phyloP scores from a whole-genome alignment of 2,329 filamentous ascomycete genomes.

The Lachnellula occidentalis region DNA sequence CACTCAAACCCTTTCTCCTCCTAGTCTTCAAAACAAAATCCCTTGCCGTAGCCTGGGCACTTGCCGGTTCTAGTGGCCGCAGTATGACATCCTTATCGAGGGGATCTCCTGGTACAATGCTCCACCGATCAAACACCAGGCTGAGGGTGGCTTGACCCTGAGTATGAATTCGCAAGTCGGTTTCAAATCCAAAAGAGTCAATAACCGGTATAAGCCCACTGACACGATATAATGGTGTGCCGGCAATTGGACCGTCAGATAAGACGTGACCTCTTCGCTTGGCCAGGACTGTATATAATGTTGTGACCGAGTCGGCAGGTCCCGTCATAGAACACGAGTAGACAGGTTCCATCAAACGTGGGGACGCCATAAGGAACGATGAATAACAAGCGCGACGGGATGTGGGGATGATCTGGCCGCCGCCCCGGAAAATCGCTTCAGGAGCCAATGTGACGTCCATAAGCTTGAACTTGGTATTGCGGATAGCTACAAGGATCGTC shows the following conservation, averaged over 20 bases:
- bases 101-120: constrained; percentile 90
- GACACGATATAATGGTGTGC: constrained; percentile 88
- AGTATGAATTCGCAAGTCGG: constrained; percentile 91
- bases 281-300: constrained; percentile 87
- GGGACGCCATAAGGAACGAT: constrained; percentile 94
- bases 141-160: constrained; percentile 87
- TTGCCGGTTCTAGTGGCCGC: constrained; percentile 79
- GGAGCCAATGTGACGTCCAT: constrained; percentile 82
- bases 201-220: constrained; percentile 91
- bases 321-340: constrained; percentile 92
- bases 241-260: constrained; percentile 88
- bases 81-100: constrained; percentile 81
- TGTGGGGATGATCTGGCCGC: constrained; percentile 95
- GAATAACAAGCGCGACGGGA: constrained; percentile 89
- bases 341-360: constrained; percentile 92
- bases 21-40: constrained; percentile 98
- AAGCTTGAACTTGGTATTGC: constrained; percentile 95
- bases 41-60: constrained; percentile 80
- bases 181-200: constrained; percentile 97
- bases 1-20: constrained; percentile 84
- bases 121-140: constrained; percentile 94
- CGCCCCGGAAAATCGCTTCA: constrained; percentile 90
- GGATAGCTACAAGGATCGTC: constrained; percentile 61
- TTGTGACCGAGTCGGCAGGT: constrained; percentile 79
- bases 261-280: constrained; percentile 87